A percentile compares a stretch with the other conserved stretches of the same genome.
phyloP scores from a whole-genome alignment of 139 green algal species.

The Pycnococcus provasolii region DNA sequence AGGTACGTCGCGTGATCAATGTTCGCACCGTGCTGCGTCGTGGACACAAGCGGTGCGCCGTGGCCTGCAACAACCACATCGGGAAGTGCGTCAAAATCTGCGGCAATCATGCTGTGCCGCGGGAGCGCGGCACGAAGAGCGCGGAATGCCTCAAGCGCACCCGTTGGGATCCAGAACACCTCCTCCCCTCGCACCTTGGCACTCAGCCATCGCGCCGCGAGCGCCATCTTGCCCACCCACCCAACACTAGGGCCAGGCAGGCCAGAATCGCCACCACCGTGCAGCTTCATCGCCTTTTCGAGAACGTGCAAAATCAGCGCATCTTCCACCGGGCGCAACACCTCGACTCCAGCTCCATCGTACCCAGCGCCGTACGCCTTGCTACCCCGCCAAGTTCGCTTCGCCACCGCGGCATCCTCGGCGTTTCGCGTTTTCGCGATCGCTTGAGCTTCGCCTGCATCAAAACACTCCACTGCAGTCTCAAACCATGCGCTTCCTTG shows the following conservation, averaged over 20 bases:
- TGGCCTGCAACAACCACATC: slow-evolving; percentile 3
- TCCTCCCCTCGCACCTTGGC: background rate
- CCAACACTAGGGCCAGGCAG: background rate
- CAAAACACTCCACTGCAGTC: background rate
- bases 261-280: background rate
- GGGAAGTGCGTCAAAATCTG: slow-evolving; percentile 53
- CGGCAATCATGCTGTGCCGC: slow-evolving; percentile 56
- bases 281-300: background rate
- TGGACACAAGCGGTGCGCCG: slow-evolving; percentile 9
- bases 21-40: background rate
- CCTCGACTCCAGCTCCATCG: background rate
- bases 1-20: slow-evolving; percentile 11
- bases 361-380: background rate
- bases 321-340: background rate
- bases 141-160: slow-evolving; percentile 49
- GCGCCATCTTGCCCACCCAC: background rate
- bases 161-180: slow-evolving; percentile 6
- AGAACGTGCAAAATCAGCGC: slow-evolving; percentile 1
- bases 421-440: no score
- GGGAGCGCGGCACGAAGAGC: slow-evolving; percentile 47
- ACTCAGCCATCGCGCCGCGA: background rate
- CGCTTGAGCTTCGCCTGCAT: background rate
- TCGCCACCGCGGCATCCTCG: no score
- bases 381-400: background rate
- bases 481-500: background rate